Base-by-base conservation (phyloP, 2,329 filamentous ascomycete species). In the Stemphylium beticola region DNA sequence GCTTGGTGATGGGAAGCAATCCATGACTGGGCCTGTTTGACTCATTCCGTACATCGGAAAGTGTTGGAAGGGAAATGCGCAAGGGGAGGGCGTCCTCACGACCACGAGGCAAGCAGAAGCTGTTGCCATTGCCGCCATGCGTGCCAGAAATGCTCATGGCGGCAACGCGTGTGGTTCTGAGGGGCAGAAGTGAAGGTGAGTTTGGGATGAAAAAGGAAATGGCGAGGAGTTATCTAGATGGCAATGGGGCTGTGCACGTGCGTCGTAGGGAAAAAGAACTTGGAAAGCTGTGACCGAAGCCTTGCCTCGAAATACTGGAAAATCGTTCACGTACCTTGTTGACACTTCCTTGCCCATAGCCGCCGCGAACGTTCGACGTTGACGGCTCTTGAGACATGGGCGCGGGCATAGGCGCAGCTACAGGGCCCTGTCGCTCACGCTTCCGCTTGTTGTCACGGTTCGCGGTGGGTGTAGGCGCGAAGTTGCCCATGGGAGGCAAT, bases 401-500 rank as follows among this genome's bases (percentile, higher is more conserved):
- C 4, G 71, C 56, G 31, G 74, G 68, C 55, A 69, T 68, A 29
- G 74, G 61, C 14, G 72, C 68, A 49, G 72, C 66, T 29, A 81
- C 71, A 18, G 82, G 73, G 18, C 82, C 77, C 40, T 81, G 81
- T 34, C 88, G 87, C 29, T 89, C 86, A 15, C 92, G 87, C 77
- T 97, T 97, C 77, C 79, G 72, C 71, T 97, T 98, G 76, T 82
- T 91, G 59, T 96, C 92, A 72, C 97, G 96, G 66, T 85, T 90
- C 3, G 91, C 90, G 62, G 92, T 95, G 17, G 87, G 86, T 15
- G 87, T 87, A 31, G 91, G 90, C 3, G 95, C 92, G 72, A 99
- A 99, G 73, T 96, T 96, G 32, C 95, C 95, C 33, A 99, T 87
- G 2, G 93, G 93, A 34, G 95, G 95, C 83, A 98, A 88, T 74